phyloP scores from a whole-genome alignment of 1,284 basidiomycete genomes.

The Cystodermella granulosa region DNA sequence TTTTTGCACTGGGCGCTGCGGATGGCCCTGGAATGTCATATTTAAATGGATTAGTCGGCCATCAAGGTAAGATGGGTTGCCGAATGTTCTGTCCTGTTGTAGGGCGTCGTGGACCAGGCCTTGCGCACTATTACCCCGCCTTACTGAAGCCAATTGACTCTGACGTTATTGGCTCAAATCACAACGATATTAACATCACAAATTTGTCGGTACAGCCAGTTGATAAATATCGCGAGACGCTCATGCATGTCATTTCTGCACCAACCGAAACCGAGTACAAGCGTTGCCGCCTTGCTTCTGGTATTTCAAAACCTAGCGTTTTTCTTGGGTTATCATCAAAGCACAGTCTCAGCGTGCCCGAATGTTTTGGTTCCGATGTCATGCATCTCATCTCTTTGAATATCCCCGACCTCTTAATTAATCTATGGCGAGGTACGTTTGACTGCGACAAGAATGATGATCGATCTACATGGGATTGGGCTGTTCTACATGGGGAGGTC shows the following conservation, averaged over 20 bases:
- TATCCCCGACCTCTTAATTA: conserved; percentile 26
- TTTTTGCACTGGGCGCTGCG: conserved; percentile 11
- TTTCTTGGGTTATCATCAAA: conserved; percentile 22
- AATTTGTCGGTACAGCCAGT: conserved; percentile 4
- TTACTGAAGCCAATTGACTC: conserved; percentile 24
- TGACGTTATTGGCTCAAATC: conserved; percentile 23
- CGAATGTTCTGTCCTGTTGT: conserved; percentile 28
- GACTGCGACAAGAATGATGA: conserved; percentile 25
- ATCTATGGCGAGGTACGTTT: conserved; percentile 31
- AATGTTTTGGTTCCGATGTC: conserved; percentile 26
- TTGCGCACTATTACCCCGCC: conserved; percentile 32
- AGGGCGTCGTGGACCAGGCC: conserved; percentile 30
- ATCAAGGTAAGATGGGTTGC: conserved; percentile 34
- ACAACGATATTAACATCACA: conserved; percentile 24
- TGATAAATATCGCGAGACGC: conserved; percentile 22
- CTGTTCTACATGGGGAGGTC: conserved; percentile 20
- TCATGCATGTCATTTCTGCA: conserved; percentile 9
- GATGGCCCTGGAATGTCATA: conserved; percentile 19
- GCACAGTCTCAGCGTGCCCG: conserved; percentile 23
- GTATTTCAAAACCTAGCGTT: conserved; percentile 37
- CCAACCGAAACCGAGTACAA: conserved; percentile 27
- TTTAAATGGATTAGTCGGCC: conserved; percentile 34
- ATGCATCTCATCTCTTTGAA: conserved; percentile 37
- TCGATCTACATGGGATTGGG: conserved; percentile 34
- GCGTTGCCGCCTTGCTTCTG: conserved; percentile 24